These are phyloP conservation scores for Westerdykella aurantiaca DNA, from an alignment of 2,329 filamentous ascomycete species.

Conservation along the genomic window DNA sequence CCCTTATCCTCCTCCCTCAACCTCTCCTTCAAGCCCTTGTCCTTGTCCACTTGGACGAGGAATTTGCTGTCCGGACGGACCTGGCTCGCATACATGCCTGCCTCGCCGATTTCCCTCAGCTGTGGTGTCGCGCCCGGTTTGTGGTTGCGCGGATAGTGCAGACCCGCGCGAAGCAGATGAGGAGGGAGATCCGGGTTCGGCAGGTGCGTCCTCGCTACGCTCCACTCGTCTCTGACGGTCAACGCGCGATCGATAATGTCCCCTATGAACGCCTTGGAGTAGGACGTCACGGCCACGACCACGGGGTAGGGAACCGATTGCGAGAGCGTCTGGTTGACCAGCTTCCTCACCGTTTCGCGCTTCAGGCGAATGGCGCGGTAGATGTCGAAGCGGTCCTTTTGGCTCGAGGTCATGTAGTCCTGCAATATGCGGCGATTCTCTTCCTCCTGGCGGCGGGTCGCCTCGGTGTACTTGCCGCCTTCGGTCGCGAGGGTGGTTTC, in stretches of 20 bases:
- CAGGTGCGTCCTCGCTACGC: slow-evolving; percentile 42
- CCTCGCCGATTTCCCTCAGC: slow-evolving; percentile 21
- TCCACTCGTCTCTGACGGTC: slow-evolving; percentile 66
- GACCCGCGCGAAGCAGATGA: slow-evolving; percentile 19
- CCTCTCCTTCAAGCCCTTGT: slow-evolving; percentile 21
- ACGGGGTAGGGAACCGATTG: slow-evolving; percentile 71
- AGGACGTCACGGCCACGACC: slow-evolving; percentile 68
- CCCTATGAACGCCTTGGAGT: slow-evolving; percentile 71
- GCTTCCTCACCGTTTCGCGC: slow-evolving; percentile 63
- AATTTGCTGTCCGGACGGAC: slow-evolving; percentile 17
- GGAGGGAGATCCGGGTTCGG: slow-evolving; percentile 28
- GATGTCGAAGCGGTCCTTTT: slow-evolving; percentile 64
- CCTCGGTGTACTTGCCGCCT: slow-evolving; percentile 49
- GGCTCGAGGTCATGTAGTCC: slow-evolving; percentile 58
- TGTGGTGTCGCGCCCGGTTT: slow-evolving; percentile 27
- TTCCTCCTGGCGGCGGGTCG: slow-evolving; percentile 60
- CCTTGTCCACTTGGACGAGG: slow-evolving; percentile 25
- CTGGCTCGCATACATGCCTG: slow-evolving; percentile 21
- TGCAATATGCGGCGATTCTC: slow-evolving; percentile 53
- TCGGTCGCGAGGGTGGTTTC: slow-evolving; percentile 46
- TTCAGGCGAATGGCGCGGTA: slow-evolving; percentile 65
- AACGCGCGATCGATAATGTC: slow-evolving; percentile 69
- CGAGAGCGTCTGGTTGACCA: slow-evolving; percentile 74
- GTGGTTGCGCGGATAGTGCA: slow-evolving; percentile 27
- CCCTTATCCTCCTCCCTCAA: slow-evolving; percentile 38